phyloP scores from a whole-genome alignment of 805 yeast species.

The Ogataea angusta region DNA sequence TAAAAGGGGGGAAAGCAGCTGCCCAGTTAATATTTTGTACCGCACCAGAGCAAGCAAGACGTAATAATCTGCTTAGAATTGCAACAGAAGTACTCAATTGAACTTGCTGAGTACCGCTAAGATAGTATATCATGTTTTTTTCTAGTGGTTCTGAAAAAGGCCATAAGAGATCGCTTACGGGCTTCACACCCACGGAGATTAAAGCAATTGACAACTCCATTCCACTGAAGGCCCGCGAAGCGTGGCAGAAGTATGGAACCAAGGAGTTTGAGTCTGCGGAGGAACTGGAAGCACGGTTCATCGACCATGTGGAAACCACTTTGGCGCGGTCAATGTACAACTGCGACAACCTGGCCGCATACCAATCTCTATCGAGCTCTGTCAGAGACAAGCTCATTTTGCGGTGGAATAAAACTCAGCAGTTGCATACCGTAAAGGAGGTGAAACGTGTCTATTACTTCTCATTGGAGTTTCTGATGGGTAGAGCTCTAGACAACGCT shows the following conservation, averaged over 20 bases:
- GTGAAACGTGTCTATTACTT: slow-evolving; percentile 84
- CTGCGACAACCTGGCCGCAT: slow-evolving; percentile 89
- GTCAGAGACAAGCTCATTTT: slow-evolving; percentile 76
- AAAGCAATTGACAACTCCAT: slow-evolving; percentile 76
- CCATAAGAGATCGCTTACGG: slow-evolving; percentile 78
- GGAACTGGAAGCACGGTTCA: slow-evolving; percentile 64
- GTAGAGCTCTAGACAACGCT: slow-evolving; percentile 93
- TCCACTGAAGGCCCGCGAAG: slow-evolving; percentile 71
- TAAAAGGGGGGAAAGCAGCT: slow-evolving; percentile 3
- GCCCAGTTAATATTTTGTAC: neutral
- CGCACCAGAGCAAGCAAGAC: neutral
- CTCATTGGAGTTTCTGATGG: slow-evolving; percentile 88
- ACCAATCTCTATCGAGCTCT: slow-evolving; percentile 80
- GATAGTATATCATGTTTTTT: neutral
- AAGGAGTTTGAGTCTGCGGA: slow-evolving; percentile 47
- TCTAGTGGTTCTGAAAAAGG: slow-evolving; percentile 16
- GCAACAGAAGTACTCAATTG: too few species aligned
- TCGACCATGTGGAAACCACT: slow-evolving; percentile 85
- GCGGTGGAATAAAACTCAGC: slow-evolving; percentile 94
- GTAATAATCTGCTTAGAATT: too few species aligned
- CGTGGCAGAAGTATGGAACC: slow-evolving; percentile 72
- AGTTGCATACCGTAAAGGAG: slow-evolving; percentile 76
- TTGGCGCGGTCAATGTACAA: slow-evolving; percentile 90
- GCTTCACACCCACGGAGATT: slow-evolving; percentile 88
- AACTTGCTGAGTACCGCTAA: too few species aligned